Evolutionary conservation across 371 early-diverging fungal genomes (phyloP), one percentile per base, ranked within the genome.

Genomic region (Mortierella sp.): DNA sequence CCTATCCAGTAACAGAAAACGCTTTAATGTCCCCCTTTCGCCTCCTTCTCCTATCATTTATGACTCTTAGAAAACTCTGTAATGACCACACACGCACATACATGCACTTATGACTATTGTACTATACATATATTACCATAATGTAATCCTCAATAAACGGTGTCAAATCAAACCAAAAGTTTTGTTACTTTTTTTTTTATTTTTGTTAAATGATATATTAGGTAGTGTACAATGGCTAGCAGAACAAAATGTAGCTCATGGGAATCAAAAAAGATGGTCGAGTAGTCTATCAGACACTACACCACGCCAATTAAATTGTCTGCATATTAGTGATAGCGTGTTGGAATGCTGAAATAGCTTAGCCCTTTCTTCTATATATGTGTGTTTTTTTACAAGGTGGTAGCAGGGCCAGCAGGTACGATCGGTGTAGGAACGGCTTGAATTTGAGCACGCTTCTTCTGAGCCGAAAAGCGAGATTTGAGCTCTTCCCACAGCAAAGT

Each of bases 401-500:
- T 74, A 57, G 80, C 43, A 22, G 80, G 75, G 9, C 73, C 73
- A 29, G 73, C 32, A 5, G 78, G 66, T 28, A 69, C 78, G 12
- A 72, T 64, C 6, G 79, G 60, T 4, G 66, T 23, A 13, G 74
- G 62, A 19, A 74, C 80, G 3, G 80, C 45, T 60, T 74, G 68
- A 55, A 74, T 80, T 64, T 73, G 80, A 37, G 80, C 64, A 55
- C 61, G 70, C 34, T 37, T 58, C 56, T 70, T 73, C 26, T 70
- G 65, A n/a, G 61, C 54, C 15, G 55, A n/a, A 53, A 70, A 70
- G 17, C 80, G 71, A 3, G 75, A 70, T 61, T 67, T 86, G 65
- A 89, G 37, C 76, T 91, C 91, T 53, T 85, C 81, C 85, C 85
- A 86, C 69, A 91, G 68, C 66, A 89, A 62, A n/a, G 49, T 75